phyloP scores from a whole-genome alignment of 1,284 basidiomycete species.

The Stygiomarasmius scandens region DNA sequence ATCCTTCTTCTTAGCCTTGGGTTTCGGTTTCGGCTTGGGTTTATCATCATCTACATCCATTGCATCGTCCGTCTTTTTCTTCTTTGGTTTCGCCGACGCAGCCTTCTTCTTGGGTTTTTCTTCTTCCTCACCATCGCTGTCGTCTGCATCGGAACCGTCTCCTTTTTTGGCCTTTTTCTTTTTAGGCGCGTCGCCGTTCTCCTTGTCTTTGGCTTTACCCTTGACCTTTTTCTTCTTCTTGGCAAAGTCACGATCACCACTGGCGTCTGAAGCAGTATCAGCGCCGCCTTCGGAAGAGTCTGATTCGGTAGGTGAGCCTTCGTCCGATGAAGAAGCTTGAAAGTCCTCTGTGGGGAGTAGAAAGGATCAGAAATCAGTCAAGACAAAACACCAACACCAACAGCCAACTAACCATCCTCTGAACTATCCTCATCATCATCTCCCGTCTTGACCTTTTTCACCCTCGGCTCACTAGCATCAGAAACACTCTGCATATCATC shows the following conservation, averaged over 20 bases:
- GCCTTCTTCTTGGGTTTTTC: conserved; percentile 33
- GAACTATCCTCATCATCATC: conserved; percentile 80
- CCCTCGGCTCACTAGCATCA: conserved; percentile 64
- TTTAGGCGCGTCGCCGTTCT: conserved; percentile 37
- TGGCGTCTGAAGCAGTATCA: conserved; percentile 80
- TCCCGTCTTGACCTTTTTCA: conserved; percentile 41
- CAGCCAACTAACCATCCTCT: conserved; percentile 61
- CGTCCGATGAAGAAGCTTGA: conserved; percentile 80
- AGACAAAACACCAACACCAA: neutral
- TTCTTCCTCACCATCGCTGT: conserved; percentile 30
- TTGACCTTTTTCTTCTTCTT: conserved; percentile 50
- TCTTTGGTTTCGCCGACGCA: conserved; percentile 31
- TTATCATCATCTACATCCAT: conserved; percentile 40
- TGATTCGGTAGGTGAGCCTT: conserved; percentile 79
- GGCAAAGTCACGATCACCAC: conserved; percentile 67
- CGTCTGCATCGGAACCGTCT: conserved; percentile 31
- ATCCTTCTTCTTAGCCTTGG: conserved; percentile 37
- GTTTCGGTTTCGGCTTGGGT: conserved; percentile 50
- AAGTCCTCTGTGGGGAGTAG: conserved; percentile 76
- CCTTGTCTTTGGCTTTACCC: conserved; percentile 36
- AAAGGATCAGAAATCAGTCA: conserved; percentile 10
- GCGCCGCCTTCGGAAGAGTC: conserved; percentile 76
- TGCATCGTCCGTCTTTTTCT: conserved; percentile 31
- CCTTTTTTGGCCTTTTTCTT: conserved; percentile 39
- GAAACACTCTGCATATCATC: conserved; percentile 84